phyloP scores from a whole-genome alignment of 1,284 basidiomycete species.

The Cutaneotrichosporon sp. region DNA sequence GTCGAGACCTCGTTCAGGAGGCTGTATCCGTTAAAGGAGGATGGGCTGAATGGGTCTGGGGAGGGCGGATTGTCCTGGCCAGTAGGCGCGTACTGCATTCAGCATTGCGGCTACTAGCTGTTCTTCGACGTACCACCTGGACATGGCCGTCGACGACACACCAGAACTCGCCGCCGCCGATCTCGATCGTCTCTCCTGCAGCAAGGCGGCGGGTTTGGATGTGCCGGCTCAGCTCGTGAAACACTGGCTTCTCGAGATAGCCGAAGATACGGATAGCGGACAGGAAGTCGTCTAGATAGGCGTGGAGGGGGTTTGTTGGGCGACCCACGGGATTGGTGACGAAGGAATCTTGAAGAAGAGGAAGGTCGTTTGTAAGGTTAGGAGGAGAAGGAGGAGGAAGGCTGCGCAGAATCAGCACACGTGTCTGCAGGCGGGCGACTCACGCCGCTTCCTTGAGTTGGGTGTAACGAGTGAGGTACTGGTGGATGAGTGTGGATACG shows the following conservation, averaged over 20 bases:
- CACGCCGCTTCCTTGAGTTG: constrained; percentile 78
- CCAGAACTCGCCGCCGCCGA: constrained; percentile 85
- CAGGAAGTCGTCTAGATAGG: constrained; percentile 91
- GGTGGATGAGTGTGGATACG: constrained; percentile 15
- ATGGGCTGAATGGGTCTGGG: constrained; percentile 30
- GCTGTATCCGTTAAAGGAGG: constrained; percentile 80
- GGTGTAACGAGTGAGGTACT: constrained; percentile 58
- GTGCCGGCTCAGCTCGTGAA: constrained; percentile 90
- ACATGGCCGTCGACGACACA: constrained; percentile 85
- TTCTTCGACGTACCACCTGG: constrained; percentile 45
- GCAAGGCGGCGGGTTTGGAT: constrained; percentile 86
- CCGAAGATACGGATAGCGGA: constrained; percentile 93
- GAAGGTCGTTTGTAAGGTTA: constrained; percentile 35
- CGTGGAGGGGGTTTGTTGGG: constrained; percentile 72
- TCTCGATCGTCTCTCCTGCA: constrained; percentile 81
- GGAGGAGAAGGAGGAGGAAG: constrained; percentile 42
- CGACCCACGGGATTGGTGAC: constrained; percentile 67
- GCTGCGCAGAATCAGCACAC: constrained; percentile 9
- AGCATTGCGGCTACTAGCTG: neutral
- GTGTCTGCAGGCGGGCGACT: constrained; percentile 21
- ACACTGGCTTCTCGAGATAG: constrained; percentile 91
- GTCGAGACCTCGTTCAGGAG: constrained; percentile 89
- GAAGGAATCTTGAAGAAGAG: constrained; percentile 38
- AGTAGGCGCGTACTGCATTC: constrained; percentile 61
- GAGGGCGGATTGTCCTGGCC: constrained; percentile 26